A percentile compares a stretch with the other conserved stretches of the same genome.
Conservation (phyloP, 805 yeast genomes). For the Kuraishia borneana region DNA sequence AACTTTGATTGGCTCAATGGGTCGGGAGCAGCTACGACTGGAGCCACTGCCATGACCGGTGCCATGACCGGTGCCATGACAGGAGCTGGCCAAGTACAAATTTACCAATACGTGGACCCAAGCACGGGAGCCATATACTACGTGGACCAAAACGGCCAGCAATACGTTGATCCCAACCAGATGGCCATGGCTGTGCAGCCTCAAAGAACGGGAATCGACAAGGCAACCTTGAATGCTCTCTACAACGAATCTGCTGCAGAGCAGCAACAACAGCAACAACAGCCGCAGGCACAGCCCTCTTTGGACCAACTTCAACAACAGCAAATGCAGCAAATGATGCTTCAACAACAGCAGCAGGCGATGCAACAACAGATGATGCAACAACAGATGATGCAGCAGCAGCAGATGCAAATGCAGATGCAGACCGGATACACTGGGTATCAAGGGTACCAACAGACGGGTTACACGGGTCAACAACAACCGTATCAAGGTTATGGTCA, state of each 20-base stretch:
- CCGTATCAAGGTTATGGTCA: no score
- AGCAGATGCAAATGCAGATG: slow-evolving; percentile 9
- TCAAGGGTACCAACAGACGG: no score
- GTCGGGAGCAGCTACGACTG: slow-evolving; percentile 5
- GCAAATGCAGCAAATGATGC: neutral
- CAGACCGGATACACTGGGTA: slow-evolving; percentile 5
- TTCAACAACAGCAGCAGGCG: neutral
- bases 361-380: slow-evolving; percentile 8
- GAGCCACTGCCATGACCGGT: slow-evolving; percentile 11
- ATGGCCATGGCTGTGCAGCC: slow-evolving; percentile 14
- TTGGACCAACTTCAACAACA: slow-evolving; percentile 1
- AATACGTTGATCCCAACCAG: slow-evolving; percentile 38
- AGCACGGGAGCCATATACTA: slow-evolving; percentile 56
- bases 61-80: slow-evolving; percentile 10
- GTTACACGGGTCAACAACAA: no score
- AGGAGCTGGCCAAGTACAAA: slow-evolving; percentile 23
- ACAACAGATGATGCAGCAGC: slow-evolving; percentile 8
- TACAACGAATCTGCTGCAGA: slow-evolving; percentile 24
- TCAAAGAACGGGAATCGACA: slow-evolving; percentile 18
- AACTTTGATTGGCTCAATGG: slow-evolving; percentile 22
- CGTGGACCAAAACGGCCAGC: slow-evolving; percentile 60
- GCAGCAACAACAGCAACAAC: neutral
- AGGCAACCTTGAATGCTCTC: slow-evolving; percentile 27
- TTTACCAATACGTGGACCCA: slow-evolving; percentile 63
- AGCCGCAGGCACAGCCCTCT: neutral